Evolutionary conservation across 1,139 yeast species (phyloP), one percentile per base, ranked within the genome.

Genomic region (Sugiyamaella japonica): DNA sequence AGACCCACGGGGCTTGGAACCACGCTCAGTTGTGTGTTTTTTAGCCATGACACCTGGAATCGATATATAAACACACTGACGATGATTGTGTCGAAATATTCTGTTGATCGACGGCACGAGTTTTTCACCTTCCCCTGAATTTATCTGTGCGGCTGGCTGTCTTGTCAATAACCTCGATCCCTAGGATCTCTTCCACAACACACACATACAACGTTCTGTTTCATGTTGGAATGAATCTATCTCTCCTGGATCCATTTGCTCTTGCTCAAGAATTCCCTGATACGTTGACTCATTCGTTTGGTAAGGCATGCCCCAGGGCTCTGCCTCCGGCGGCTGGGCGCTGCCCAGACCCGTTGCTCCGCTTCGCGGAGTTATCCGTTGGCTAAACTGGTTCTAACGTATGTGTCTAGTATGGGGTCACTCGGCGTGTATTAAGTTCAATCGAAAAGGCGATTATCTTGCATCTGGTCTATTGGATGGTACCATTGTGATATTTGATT

Each of bases 251-350:
- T 70, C 98, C 98, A 2, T 89, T 90, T 69, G 84, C 95, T 5
- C 90, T 91, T 38, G 86, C 96, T 12, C 91, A 89, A 66, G 99
- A 91, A 67, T 91, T 83, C 65, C 99, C 99, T 0, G 97, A 91
- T 61, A 79, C 86, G 1, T 78, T 89, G 25, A 80, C 87, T 1
- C 82, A 82, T 58, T 83, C 91, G 0, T 73, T 89, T 48, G 68
- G 70, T 67, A 58, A 44, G 69, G 56, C 28, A 8, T 29, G n/a
- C n/a, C n/a, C n/a, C n/a, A n/a, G n/a, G n/a, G n/a, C n/a, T n/a
- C n/a, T n/a, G n/a, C n/a, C n/a, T n/a, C n/a, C n/a, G n/a, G n/a
- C n/a, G n/a, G n/a, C n/a, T n/a, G n/a, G n/a, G n/a, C n/a, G n/a
- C n/a, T n/a, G n/a, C n/a, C n/a, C n/a, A n/a, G n/a, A n/a, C n/a